Conservation (phyloP, 371 early-diverging fungal species). For the Rhizopus stolonifer region DNA sequence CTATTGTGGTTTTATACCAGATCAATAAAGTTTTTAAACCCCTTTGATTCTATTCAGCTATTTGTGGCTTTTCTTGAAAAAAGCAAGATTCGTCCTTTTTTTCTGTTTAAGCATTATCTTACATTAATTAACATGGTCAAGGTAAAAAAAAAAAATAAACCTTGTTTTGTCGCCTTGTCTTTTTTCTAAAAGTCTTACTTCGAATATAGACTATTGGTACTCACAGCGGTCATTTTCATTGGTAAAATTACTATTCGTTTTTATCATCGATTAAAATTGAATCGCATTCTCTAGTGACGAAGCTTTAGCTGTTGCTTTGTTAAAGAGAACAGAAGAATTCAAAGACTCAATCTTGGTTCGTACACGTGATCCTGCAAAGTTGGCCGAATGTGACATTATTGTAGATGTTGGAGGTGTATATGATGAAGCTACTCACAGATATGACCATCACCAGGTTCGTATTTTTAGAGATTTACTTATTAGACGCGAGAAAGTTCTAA, state of each 20-base stretch:
- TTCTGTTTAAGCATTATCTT: conserved; percentile 6
- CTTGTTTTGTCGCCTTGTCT: no score
- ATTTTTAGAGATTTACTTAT: background rate
- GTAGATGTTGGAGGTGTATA: conserved; percentile 98
- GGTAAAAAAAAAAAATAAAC: conserved; percentile 9
- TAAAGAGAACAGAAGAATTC: conserved; percentile 71
- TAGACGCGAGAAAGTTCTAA: background rate
- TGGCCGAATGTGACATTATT: conserved; percentile 86
- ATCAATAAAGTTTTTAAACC: background rate
- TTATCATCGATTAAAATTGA: background rate
- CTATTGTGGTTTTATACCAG: conserved; percentile 10
- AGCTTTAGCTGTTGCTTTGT: conserved; percentile 91
- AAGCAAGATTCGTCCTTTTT: background rate
- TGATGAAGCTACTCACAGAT: conserved; percentile 76
- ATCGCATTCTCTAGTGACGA: conserved; percentile 72
- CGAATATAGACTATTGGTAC: conserved; percentile 71
- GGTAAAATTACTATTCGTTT: conserved; percentile 32
- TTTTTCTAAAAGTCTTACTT: no score
- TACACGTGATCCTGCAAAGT: conserved; percentile 82
- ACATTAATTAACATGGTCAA: conserved; percentile 27
- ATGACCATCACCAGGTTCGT: conserved; percentile 93
- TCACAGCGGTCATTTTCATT: conserved; percentile 88
- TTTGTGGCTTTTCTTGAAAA: background rate
- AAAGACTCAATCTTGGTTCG: conserved; percentile 75
- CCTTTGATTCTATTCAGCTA: background rate